Evolutionary conservation across 352 stramenopile genomes (phyloP), one percentile per base, ranked within the genome.

Genomic region (Phytophthora kernoviae): DNA sequence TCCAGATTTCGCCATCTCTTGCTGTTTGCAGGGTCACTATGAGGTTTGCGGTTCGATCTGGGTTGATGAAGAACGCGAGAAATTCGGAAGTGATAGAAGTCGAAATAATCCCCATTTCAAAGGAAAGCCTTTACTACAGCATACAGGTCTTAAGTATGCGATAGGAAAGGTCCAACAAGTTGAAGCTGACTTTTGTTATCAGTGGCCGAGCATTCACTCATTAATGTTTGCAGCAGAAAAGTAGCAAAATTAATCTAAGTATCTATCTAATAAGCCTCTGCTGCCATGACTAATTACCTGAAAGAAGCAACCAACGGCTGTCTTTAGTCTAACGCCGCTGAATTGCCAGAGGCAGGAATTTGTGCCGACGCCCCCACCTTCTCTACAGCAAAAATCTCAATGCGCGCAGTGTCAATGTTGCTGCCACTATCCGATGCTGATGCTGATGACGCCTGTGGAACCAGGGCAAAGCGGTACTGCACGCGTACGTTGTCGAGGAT

Each of bases 401-500:
- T 73, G 37, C 33, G 41, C 12, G 63, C 58, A 9, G 58, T 60
- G 50, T 62, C 45, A 5, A 68, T 58, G 20, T 47, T 36, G 20
- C 21, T 54, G 40, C 56, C 50, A 24, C 14, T 32, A 40, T 58
- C 56, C 18, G 34, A 36, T 47, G 8, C 0, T 30, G 24, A 7
- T 30, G 3, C 24, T 30, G 24, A 30, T 30, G 43, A 47, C 10
- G 46, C 30, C n/a, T 50, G 45, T 17, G 48, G 30, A 40, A 65
- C 26, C 12, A 73, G 26, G 2, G 58, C 52, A 48, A 80, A 80
- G n/a, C 53, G 49, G 43, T 92, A 92, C 30, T 73, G 39, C 6
- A 93, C 65, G 15, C 64, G 62, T 5, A 71, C 65, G 17, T 88
- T 88, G 57, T 93, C 83, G 7, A 93, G 24, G 12, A 78, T 55